phyloP scores from a whole-genome alignment of 768 basidiomycete genomes.

The Chalciporus pseudorubinellus region DNA sequence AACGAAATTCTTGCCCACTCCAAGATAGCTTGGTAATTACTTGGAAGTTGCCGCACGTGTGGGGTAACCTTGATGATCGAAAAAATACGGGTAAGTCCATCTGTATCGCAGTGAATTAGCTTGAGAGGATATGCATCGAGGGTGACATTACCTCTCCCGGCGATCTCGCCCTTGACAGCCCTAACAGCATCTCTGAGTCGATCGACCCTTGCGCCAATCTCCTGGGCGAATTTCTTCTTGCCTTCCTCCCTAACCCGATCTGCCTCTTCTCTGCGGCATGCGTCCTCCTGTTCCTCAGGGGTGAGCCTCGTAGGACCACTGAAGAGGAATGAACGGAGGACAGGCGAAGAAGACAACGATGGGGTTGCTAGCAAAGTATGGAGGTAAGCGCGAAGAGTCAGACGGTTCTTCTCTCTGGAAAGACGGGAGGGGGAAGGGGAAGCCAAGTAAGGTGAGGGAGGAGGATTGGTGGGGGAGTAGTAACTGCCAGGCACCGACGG shows the following conservation, averaged over 20 bases:
- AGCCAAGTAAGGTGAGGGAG: slow-evolving; percentile 32
- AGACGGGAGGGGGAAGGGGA: slow-evolving; percentile 48
- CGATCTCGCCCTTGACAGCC: slow-evolving; percentile 90
- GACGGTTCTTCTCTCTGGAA: slow-evolving; percentile 89
- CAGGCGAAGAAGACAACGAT: slow-evolving; percentile 78
- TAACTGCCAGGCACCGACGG: slow-evolving; percentile 61
- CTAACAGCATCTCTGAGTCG: slow-evolving; percentile 79
- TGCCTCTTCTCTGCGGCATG: slow-evolving; percentile 77
- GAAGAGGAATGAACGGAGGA: slow-evolving; percentile 82
- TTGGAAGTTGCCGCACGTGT: slow-evolving; percentile 71
- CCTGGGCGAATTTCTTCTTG: slow-evolving; percentile 75
- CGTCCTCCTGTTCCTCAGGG: slow-evolving; percentile 75
- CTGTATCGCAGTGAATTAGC: slow-evolving; percentile 37
- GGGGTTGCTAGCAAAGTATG: slow-evolving; percentile 70
- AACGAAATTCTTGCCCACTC: slow-evolving; percentile 99
- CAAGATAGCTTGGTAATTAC: slow-evolving; percentile 82
- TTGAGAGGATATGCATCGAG: not conserved
- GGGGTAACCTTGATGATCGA: slow-evolving; percentile 81
- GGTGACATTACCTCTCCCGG: slow-evolving; percentile 65
- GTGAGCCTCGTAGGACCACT: slow-evolving; percentile 69
- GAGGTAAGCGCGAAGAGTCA: slow-evolving; percentile 93
- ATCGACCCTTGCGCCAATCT: slow-evolving; percentile 86
- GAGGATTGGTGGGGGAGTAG: slow-evolving; percentile 49
- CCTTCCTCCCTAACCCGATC: slow-evolving; percentile 88
- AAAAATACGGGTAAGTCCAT: slow-evolving; percentile 88